Percentiles rank a stretch among this genome's conserved stretches.
phyloP scores from a whole-genome alignment of 192 early-diverging fungal species.

The Obelidium mucronatum region DNA sequence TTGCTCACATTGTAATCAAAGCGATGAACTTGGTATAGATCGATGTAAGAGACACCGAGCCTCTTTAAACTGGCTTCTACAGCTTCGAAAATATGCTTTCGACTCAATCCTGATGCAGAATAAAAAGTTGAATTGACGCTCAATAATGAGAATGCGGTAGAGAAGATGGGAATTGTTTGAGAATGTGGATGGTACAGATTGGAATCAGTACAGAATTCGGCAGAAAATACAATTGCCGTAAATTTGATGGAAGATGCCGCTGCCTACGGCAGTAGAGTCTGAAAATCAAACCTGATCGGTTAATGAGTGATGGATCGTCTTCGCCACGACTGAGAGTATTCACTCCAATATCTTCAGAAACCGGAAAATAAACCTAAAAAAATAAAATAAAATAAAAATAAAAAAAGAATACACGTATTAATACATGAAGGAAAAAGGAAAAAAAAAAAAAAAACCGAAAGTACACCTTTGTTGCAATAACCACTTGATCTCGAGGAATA shows the following conservation, averaged over 20 bases:
- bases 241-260: too few species aligned
- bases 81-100: slow-evolving; percentile 55
- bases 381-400: background rate
- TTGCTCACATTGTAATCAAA: slow-evolving; percentile 47
- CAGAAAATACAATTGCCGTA: too few species aligned
- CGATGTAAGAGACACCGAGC: slow-evolving; percentile 60
- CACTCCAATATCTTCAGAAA: slow-evolving; percentile 25
- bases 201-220: too few species aligned
- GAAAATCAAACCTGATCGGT: slow-evolving; percentile 21
- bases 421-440: too few species aligned
- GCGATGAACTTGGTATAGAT: slow-evolving; percentile 60
- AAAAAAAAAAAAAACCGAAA: background rate
- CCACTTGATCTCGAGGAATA: slow-evolving; percentile 62
- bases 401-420: too few species aligned
- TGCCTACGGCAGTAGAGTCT: background rate
- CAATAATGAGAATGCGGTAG: too few species aligned
- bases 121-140: slow-evolving; percentile 40
- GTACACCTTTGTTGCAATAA: slow-evolving; percentile 61
- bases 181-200: too few species aligned
- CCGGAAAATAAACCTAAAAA: slow-evolving; percentile 24
- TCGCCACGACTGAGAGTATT: slow-evolving; percentile 26
- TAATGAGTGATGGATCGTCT: slow-evolving; percentile 25
- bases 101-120: slow-evolving; percentile 40
- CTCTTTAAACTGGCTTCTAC: slow-evolving; percentile 63
- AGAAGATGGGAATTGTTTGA: too few species aligned